phyloP scores from a whole-genome alignment of 257 asterid species.

The Solanum clarkiae region DNA sequence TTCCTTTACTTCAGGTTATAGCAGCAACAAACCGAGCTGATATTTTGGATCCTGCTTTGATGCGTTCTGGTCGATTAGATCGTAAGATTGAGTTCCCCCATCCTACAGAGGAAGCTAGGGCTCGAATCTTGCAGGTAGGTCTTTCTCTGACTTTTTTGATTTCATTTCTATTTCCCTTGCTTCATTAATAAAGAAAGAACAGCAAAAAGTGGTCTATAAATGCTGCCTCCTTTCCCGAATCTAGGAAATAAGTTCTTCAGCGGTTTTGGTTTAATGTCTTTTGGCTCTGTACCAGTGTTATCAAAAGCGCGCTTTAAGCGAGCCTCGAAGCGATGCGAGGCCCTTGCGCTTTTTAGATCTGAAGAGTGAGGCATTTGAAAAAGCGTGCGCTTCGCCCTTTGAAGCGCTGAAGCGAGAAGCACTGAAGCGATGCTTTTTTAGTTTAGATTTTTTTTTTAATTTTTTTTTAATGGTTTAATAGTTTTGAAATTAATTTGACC shows the following conservation, averaged over 20 bases:
- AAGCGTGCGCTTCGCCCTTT: too few species aligned
- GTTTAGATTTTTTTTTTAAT: too few species aligned
- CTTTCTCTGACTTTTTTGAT: neutral
- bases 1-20: conserved; percentile 46
- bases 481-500: too few species aligned
- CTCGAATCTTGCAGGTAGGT: conserved; percentile 64
- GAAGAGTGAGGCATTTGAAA: too few species aligned
- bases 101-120: conserved; percentile 90
- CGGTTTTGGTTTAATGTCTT: neutral
- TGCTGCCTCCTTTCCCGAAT: neutral
- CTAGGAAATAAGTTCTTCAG: neutral
- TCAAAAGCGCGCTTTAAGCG: too few species aligned
- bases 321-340: too few species aligned
- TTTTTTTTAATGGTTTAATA: too few species aligned
- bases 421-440: too few species aligned
- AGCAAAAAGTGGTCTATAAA: neutral
- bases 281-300: neutral
- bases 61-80: conserved; percentile 91
- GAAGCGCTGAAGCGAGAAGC: too few species aligned
- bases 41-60: conserved; percentile 86
- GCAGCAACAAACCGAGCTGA: conserved; percentile 97
- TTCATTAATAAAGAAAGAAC: neutral
- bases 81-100: conserved; percentile 97
- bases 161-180: neutral
- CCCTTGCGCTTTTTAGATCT: too few species aligned